Evolutionary conservation across 306 rosid species (phyloP).

Genomic region (Vigna radiata): DNA sequence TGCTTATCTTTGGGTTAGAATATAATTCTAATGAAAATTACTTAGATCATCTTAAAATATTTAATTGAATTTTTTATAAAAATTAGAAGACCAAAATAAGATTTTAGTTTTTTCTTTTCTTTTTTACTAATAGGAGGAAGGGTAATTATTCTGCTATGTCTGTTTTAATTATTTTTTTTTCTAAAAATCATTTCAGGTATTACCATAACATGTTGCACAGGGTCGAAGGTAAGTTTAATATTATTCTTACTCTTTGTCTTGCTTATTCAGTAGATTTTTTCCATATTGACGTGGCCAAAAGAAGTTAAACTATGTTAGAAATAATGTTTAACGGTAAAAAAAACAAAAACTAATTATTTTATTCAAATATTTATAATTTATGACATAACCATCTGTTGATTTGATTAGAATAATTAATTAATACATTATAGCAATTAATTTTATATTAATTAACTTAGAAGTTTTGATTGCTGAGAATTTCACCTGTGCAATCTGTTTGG

Average conservation of each 20-base stretch:
- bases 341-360: too few species aligned
- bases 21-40: too few species aligned
- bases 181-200: constrained; percentile 51
- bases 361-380: too few species aligned
- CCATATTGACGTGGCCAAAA: background rate
- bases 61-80: too few species aligned
- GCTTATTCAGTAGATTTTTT: constrained; percentile 9
- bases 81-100: too few species aligned
- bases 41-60: too few species aligned
- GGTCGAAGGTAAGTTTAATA: constrained; percentile 70
- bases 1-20: too few species aligned
- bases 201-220: constrained; percentile 68
- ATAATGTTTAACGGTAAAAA: too few species aligned
- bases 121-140: background rate
- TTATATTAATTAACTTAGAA: background rate
- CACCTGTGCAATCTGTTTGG: constrained; percentile 83
- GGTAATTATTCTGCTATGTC: constrained; percentile 3
- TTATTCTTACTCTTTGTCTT: constrained; percentile 22
- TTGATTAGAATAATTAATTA: constrained; percentile 27
- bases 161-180: constrained; percentile 30
- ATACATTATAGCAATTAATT: background rate
- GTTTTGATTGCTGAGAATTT: constrained; percentile 65
- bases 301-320: constrained; percentile 3
- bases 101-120: too few species aligned
- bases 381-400: background rate